Evolutionary conservation across 352 stramenopile genomes (phyloP).

Genomic region (Pythium aquatile): DNA sequence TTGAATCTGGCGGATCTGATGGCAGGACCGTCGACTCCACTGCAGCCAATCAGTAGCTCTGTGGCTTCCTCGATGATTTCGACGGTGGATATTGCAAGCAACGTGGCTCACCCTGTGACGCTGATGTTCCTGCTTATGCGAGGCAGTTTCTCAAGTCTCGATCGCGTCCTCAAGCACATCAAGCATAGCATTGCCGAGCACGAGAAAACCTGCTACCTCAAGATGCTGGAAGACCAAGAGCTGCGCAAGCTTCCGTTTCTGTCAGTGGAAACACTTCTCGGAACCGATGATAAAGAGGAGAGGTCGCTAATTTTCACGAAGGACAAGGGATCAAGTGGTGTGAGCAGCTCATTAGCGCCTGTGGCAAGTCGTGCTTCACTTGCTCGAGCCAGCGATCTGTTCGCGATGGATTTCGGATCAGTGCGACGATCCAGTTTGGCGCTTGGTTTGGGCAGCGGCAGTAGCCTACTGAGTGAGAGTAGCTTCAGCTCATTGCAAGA

Average conservation of each 20-base stretch:
- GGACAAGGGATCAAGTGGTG: conserved; percentile 12
- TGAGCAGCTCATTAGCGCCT: conserved; percentile 3
- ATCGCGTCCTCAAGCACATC: conserved; percentile 57
- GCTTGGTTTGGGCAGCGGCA: conserved; percentile 12
- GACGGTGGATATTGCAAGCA: conserved; percentile 11
- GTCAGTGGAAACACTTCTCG: conserved; percentile 48
- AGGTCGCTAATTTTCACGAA: conserved; percentile 23
- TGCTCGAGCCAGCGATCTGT: conserved; percentile 70
- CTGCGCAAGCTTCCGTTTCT: conserved; percentile 52
- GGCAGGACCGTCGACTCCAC: conserved; percentile 9
- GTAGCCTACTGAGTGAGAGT: not conserved
- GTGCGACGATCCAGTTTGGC: conserved; percentile 36
- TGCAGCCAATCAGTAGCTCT: not conserved
- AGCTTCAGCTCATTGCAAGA: conserved; percentile 13
- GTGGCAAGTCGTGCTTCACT: conserved; percentile 20
- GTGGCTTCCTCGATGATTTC: not conserved
- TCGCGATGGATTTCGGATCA: conserved; percentile 58
- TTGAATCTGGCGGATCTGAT: conserved; percentile 59
- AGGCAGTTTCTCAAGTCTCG: conserved; percentile 61
- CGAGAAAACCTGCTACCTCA: conserved; percentile 75
- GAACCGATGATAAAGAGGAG: conserved; percentile 18
- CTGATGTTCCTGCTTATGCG: conserved; percentile 70
- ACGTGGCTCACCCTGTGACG: conserved; percentile 51
- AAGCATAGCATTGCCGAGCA: conserved; percentile 56
- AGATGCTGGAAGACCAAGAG: conserved; percentile 60